Base-by-base conservation (phyloP, 805 yeast genomes). In the Groenewaldozyma tartarivorans region DNA sequence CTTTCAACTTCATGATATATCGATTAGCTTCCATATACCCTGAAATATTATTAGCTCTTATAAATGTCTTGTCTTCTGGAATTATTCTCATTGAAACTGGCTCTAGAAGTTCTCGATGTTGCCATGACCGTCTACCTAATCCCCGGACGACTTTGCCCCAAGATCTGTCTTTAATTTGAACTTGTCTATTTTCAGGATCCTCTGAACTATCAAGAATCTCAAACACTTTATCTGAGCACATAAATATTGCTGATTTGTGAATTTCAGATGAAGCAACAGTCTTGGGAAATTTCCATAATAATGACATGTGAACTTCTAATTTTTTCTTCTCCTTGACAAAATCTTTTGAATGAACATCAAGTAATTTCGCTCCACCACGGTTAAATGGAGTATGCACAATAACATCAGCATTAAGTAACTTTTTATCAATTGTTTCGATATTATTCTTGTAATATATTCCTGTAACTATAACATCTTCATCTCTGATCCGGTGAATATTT, bases 11-110 rank as follows among this genome's bases (percentile, higher is more conserved):
- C 72, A 90, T 71, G 43, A 81, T 69, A 54, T 74, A 70, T 47
- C 98, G 69, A 57, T 87, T 92, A 17, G 94, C 87, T 62, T 92
- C 99, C 76, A 86, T 74, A 59, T 79, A 87, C 1, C 90, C 83
- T 1, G 83, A 72, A 36, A 85, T 65, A 55, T 79, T 84, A 57
- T 86, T 87, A 37, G 82, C 71, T 50, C 97, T 74, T 45, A 84
- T 71, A 54, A 88, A 88, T 17, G 50, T 42, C 9, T 81, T 75
- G 44, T 77, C 74, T 21, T 71, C 66, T 3, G 96, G 95, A 20
- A 88, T 57, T 19, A 79, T 71, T 47, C 81, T 72, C 51, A 90
- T 66, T 3, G 81, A 81, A 15, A 92, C 72, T 1, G 79, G 72
- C 41, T 78, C 84, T 47, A 68, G 68, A 6, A 61, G 56, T 4